Conservation (phyloP, 495 filamentous ascomycete genomes). For the Trichoderma parareesei region DNA sequence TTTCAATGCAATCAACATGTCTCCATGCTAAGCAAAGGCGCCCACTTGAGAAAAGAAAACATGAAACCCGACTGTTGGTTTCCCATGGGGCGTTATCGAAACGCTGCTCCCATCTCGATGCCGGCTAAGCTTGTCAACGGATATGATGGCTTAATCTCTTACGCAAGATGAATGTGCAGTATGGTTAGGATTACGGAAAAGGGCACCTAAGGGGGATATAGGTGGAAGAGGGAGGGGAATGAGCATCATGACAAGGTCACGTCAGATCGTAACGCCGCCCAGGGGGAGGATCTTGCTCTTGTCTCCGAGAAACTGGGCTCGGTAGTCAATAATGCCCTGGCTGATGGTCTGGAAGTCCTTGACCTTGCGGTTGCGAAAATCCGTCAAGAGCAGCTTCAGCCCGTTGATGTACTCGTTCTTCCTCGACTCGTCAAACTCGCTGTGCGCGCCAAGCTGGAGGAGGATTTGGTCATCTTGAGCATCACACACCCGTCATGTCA, state of each 20-base stretch:
- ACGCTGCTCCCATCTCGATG: neutral
- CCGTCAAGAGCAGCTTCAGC: constrained; percentile 64
- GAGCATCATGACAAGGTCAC: neutral
- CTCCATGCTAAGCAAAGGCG: neutral
- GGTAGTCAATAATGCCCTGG: constrained; percentile 71
- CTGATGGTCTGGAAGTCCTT: constrained; percentile 78
- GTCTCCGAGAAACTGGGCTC: constrained; percentile 47
- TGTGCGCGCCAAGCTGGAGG: constrained; percentile 67
- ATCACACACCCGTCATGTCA: constrained; percentile 57
- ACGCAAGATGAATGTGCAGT: neutral
- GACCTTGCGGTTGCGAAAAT: constrained; percentile 63
- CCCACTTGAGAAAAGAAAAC: neutral
- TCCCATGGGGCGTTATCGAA: neutral
- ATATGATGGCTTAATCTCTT: constrained; percentile 6
- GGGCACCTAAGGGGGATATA: neutral
- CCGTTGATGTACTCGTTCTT: constrained; percentile 65
- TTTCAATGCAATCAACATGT: neutral
- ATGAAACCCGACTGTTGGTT: neutral
- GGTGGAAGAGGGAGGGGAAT: neutral
- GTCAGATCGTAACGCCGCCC: constrained; percentile 28
- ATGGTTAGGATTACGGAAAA: constrained; percentile 7
- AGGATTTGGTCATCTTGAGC: constrained; percentile 77
- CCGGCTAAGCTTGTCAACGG: neutral
- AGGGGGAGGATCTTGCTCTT: constrained; percentile 41
- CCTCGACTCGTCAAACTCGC: constrained; percentile 62